Conservation (phyloP, 441 rosid genomes). For the Mallotus repandus region DNA sequence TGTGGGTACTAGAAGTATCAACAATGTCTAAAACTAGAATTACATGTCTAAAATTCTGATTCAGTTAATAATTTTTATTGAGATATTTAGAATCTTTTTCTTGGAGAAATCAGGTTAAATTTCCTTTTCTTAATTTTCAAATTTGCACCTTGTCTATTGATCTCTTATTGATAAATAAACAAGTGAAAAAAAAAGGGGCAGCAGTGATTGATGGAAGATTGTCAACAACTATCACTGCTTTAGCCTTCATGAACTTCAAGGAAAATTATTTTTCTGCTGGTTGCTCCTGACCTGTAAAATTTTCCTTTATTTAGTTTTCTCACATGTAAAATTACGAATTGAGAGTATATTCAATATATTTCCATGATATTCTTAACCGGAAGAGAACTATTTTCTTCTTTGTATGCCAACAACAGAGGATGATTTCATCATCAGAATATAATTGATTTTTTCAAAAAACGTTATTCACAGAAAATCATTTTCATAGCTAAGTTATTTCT, state of each 20-base stretch:
- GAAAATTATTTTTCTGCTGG: not conserved
- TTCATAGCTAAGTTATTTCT: not conserved
- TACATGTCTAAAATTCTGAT: not conserved
- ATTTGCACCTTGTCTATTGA: not conserved
- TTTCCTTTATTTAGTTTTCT: not conserved
- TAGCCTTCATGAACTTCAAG: not conserved
- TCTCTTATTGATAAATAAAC: not conserved
- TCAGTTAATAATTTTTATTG: not conserved
- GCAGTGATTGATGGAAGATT: too few relatives aligned
- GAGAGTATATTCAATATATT: not conserved
- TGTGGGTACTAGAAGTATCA: not conserved
- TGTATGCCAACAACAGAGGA: not conserved
- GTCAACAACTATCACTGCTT: too few relatives aligned
- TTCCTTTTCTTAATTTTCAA: not conserved
- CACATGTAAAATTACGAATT: not conserved
- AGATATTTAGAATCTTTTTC: not conserved
- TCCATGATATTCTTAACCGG: not conserved
- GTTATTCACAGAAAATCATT: not conserved
- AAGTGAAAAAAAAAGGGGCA: not conserved
- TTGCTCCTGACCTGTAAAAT: not conserved
- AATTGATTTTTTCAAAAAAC: not conserved
- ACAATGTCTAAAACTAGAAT: not conserved
- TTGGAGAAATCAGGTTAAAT: not conserved
- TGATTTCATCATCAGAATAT: not conserved
- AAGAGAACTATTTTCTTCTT: not conserved